Percentiles rank a stretch among this genome's conserved stretches.
Conservation (phyloP, 2,329 filamentous ascomycete genomes). For the Sporothrix sp. region DNA sequence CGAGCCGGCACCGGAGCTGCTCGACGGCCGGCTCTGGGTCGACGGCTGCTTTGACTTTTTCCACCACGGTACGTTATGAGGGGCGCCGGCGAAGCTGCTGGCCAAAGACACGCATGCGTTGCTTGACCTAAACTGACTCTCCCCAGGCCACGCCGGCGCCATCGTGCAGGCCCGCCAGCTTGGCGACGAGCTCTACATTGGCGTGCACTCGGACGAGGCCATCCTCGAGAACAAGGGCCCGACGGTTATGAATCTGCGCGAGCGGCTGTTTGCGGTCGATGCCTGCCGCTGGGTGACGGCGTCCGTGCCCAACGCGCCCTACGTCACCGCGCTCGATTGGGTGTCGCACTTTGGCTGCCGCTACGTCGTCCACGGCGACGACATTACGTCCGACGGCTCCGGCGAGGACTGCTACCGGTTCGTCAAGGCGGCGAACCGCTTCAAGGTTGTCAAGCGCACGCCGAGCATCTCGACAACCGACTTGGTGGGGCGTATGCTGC, state of each 20-base stretch:
- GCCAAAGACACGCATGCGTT: too few species aligned
- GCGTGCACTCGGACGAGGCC: conserved; percentile 89
- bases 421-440: conserved; percentile 85
- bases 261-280: conserved; percentile 82
- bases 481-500: conserved; percentile 92
- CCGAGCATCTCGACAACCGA: conserved; percentile 96
- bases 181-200: conserved; percentile 78
- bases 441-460: conserved; percentile 94
- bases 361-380: conserved; percentile 47
- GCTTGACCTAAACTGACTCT: too few species aligned
- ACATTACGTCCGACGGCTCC: conserved; percentile 58
- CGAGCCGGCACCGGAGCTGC: conserved; percentile 43
- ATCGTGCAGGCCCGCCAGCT: conserved; percentile 93
- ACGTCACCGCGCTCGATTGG: conserved; percentile 89
- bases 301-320: conserved; percentile 76
- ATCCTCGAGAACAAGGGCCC: conserved; percentile 97
- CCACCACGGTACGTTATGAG: conserved; percentile 62
- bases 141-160: conserved; percentile 79
- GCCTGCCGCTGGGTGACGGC: conserved; percentile 91
- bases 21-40: conserved; percentile 80
- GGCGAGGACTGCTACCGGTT: conserved; percentile 97
- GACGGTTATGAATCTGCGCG: conserved; percentile 88
- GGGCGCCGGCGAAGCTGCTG: too few species aligned
- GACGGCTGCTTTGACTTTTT: conserved; percentile 99
- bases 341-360: conserved; percentile 91